These are phyloP conservation scores for Incumbomyces delicatus DNA, from an alignment of 2,329 filamentous ascomycete species.

Conservation along the genomic window DNA sequence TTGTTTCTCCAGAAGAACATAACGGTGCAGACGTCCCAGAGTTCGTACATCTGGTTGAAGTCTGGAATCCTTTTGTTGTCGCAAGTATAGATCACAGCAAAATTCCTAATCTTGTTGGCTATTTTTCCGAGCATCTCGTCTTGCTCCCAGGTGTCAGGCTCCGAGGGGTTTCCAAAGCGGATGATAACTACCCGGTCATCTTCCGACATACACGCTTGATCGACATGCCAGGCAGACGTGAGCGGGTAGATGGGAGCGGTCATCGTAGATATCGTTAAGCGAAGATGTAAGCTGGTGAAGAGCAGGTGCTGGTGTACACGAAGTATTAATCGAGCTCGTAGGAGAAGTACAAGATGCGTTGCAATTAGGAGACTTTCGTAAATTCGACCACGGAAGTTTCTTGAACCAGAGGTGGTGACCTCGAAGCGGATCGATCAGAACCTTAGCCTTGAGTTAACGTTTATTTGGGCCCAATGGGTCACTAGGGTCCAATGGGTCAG, in stretches of 20 bases:
- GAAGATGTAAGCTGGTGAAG: not conserved
- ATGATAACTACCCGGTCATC: constrained; percentile 90
- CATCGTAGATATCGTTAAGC: constrained; percentile 34
- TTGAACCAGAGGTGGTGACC: no score
- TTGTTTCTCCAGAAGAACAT: constrained; percentile 99
- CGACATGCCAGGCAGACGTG: constrained; percentile 90
- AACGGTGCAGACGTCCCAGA: constrained; percentile 85
- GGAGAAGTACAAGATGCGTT: no score
- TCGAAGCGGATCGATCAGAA: no score
- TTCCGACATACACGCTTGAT: constrained; percentile 85
- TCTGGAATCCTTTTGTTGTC: constrained; percentile 85
- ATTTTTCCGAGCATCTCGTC: constrained; percentile 95
- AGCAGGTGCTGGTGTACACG: not conserved
- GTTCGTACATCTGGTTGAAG: constrained; percentile 92
- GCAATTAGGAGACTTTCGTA: no score
- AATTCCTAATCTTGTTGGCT: constrained; percentile 87
- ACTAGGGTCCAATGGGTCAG: no score
- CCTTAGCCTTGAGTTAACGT: no score
- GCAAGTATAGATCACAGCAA: constrained; percentile 85
- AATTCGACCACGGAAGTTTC: no score
- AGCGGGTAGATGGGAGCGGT: constrained; percentile 62
- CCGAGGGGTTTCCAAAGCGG: constrained; percentile 78
- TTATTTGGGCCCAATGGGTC: no score
- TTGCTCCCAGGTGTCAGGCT: constrained; percentile 59
- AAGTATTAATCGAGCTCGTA: not conserved